Evolutionary conservation across 2,329 filamentous ascomycete species (phyloP), one percentile per base, ranked within the genome.

Genomic region (Ilyonectria destructans): DNA sequence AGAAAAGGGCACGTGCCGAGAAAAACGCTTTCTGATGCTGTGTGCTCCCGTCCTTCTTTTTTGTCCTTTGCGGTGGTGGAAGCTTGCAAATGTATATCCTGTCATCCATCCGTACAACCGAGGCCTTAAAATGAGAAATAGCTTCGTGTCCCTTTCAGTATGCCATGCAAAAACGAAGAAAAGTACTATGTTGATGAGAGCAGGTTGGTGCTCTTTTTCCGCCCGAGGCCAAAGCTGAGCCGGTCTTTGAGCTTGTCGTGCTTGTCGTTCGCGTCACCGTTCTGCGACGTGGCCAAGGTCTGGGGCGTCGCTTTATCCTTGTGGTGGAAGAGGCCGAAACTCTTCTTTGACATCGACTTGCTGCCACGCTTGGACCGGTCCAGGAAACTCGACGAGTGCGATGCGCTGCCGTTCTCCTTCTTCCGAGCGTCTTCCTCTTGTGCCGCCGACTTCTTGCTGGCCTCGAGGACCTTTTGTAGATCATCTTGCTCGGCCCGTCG

Each of bases 331-430:
- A 93, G 92, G 35, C 87, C 88, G 75, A 93, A 91, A 72, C 93
- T 92, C 80, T 92, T 94, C 70, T 91, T 89, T 56, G 93, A 89
- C 84, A 97, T 88, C 70, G 93, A 95, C 83, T 93, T 96, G 79
- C 91, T 94, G 10, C 90, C 90, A 62, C 91, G 87, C 73, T 91
- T 89, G 71, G 93, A 90, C 51, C 93, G 87, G 75, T 89, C 90
- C 48, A 96, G 82, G 33, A 89, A 85, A 6, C 85, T 83, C 33
- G 79, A 78, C 58, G 75, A 78, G 68, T 79, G 85, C 76, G 75
- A 85, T 17, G 77, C 73, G 5, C 75, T 75, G n/a, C 75, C 75
- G n/a, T 78, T 80, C 33, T 83, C 82, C 65, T 81, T 82, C 71
- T 81, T 85, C 55, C 81, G 79, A 12, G 74, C 71, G 15, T 81